Evolutionary conservation across 176 grass and related monocot genomes (phyloP).

Genomic region (Musa acuminata): DNA sequence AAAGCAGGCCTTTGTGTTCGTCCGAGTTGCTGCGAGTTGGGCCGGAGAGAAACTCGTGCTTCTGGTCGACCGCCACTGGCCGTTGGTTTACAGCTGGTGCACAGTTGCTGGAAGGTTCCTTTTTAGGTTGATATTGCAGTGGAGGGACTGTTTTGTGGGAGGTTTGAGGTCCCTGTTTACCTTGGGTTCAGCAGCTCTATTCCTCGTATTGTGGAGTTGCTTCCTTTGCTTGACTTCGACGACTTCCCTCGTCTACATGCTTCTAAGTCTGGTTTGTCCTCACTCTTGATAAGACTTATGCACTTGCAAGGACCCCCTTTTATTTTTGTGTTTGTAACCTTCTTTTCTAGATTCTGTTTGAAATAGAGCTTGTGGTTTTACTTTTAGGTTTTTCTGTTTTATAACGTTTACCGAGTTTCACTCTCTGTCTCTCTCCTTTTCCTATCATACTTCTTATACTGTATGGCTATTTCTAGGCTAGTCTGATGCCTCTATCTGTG

Average conservation of each 20-base stretch:
- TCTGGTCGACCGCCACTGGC: slow-evolving; percentile 79
- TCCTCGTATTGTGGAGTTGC: slow-evolving; percentile 86
- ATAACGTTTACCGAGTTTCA: too few species aligned
- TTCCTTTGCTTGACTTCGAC: slow-evolving; percentile 79
- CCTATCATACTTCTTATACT: too few species aligned
- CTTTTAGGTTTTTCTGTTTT: too few species aligned
- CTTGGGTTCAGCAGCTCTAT: slow-evolving; percentile 60
- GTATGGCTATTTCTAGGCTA: background rate
- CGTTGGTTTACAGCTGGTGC: slow-evolving; percentile 55
- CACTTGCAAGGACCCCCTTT: background rate
- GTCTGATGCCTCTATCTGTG: background rate
- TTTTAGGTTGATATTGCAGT: slow-evolving; percentile 47
- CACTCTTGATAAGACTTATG: slow-evolving; percentile 9
- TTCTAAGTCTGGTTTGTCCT: slow-evolving; percentile 66
- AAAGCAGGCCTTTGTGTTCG: slow-evolving; percentile 56
- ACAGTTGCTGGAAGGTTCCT: slow-evolving; percentile 32
- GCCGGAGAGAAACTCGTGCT: slow-evolving; percentile 43
- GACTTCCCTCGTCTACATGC: slow-evolving; percentile 48
- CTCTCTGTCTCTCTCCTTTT: too few species aligned
- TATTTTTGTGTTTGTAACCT: too few species aligned
- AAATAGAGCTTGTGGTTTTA: background rate
- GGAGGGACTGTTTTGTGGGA: slow-evolving; percentile 47
- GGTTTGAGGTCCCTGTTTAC: slow-evolving; percentile 50
- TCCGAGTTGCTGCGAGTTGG: slow-evolving; percentile 38
- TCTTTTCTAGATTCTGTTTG: background rate